Conservation (phyloP, 768 basidiomycete genomes). For the Phylloporus sp. region DNA sequence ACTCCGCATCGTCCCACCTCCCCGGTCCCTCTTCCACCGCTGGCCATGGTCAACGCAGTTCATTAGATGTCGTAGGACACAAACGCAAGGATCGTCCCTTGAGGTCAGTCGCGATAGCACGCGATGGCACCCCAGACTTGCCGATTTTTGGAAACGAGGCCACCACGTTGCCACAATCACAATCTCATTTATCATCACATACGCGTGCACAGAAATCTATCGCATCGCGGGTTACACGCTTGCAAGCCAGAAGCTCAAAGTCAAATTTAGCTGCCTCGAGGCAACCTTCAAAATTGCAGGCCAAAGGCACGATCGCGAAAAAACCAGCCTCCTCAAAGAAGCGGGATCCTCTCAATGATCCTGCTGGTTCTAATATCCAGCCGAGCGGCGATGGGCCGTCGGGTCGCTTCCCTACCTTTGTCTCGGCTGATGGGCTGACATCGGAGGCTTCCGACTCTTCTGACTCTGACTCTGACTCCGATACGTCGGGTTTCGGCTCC, state of each 20-base stretch:
- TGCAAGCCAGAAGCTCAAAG: constrained; percentile 21
- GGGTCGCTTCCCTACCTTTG: constrained; percentile 59
- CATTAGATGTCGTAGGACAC: constrained; percentile 21
- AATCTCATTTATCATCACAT: constrained; percentile 32
- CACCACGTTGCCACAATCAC: constrained; percentile 34
- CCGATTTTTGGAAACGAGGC: constrained; percentile 32
- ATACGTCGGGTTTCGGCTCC: constrained; percentile 40
- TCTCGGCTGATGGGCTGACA: constrained; percentile 58
- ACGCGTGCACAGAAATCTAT: constrained; percentile 17
- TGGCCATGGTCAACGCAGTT: constrained; percentile 23
- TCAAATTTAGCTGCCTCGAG: constrained; percentile 33
- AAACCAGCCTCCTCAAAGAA: constrained; percentile 20
- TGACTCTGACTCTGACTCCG: constrained; percentile 36
- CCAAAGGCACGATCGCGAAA: constrained; percentile 34
- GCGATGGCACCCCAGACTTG: constrained; percentile 21
- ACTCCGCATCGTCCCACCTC: constrained; percentile 11
- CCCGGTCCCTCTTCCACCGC: constrained; percentile 22
- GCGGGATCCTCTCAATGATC: constrained; percentile 14
- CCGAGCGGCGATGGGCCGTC: constrained; percentile 35
- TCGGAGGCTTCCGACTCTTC: constrained; percentile 46
- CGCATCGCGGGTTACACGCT: constrained; percentile 24
- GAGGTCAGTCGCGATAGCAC: constrained; percentile 41
- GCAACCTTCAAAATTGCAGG: constrained; percentile 36
- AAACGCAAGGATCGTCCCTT: constrained; percentile 58
- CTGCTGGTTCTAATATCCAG: constrained; percentile 28